phyloP scores from a whole-genome alignment of 805 yeast species.

The Millerozyma miso region DNA sequence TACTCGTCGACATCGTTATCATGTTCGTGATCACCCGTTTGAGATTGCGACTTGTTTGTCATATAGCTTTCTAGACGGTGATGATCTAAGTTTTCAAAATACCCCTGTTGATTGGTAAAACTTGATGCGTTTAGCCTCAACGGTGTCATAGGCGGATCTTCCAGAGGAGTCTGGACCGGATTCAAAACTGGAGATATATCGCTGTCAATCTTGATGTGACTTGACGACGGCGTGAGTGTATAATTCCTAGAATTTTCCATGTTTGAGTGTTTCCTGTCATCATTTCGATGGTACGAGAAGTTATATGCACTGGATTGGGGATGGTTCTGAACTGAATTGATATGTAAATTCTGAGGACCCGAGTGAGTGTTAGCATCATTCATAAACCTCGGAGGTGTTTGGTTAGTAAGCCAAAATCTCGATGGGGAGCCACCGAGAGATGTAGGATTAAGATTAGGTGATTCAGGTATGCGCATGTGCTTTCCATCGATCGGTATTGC shows the following conservation, averaged over 20 bases:
- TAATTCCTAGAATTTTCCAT: background rate
- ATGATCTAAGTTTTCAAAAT: background rate
- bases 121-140: slow-evolving; percentile 18
- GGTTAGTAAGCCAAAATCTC: slow-evolving; percentile 47
- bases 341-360: slow-evolving; percentile 14
- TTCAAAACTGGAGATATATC: slow-evolving; percentile 27
- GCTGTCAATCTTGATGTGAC: slow-evolving; percentile 8
- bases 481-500: background rate
- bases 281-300: slow-evolving; percentile 1
- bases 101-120: slow-evolving; percentile 5
- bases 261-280: background rate
- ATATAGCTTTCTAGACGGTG: background rate
- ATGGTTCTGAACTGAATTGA: slow-evolving; percentile 7
- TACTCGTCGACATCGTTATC: background rate
- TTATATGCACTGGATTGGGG: background rate
- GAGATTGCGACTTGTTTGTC: background rate
- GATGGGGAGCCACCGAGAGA: slow-evolving; percentile 55
- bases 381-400: slow-evolving; percentile 46
- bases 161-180: slow-evolving; percentile 41
- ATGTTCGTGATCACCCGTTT: background rate
- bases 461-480: slow-evolving; percentile 35
- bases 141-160: slow-evolving; percentile 44
- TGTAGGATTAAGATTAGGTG: slow-evolving; percentile 49
- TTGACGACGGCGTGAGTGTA: slow-evolving; percentile 1
- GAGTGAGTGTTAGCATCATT: slow-evolving; percentile 18